Evolutionary conservation across 495 filamentous ascomycete species (phyloP).

Genomic region (Halenospora varia): DNA sequence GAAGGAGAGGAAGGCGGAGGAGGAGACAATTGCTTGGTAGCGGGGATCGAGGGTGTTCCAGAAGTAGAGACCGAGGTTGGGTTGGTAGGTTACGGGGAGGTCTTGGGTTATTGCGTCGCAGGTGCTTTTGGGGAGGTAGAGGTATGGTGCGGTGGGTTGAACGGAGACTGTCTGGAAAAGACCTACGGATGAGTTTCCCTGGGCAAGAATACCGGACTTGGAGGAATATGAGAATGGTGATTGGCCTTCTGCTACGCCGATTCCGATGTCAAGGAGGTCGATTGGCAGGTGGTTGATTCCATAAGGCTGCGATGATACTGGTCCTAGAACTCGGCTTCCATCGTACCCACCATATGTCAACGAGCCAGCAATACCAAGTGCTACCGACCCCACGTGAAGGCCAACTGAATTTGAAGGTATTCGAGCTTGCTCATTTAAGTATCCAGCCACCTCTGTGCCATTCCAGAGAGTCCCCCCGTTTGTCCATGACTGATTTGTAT

Average conservation of each 20-base stretch:
- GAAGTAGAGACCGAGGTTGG: conserved; percentile 33
- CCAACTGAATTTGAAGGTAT: conserved; percentile 47
- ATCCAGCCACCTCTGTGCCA: conserved; percentile 31
- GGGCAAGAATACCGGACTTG: conserved; percentile 32
- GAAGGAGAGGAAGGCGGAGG: conserved; percentile 41
- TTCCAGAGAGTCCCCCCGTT: conserved; percentile 24
- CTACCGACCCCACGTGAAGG: conserved; percentile 49
- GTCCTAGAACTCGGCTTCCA: conserved; percentile 24
- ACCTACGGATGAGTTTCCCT: conserved; percentile 29
- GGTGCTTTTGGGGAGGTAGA: conserved; percentile 40
- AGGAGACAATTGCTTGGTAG: conserved; percentile 33
- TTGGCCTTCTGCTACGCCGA: conserved; percentile 32
- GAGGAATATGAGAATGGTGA: conserved; percentile 32
- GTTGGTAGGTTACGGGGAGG: conserved; percentile 38
- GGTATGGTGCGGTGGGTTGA: conserved; percentile 35
- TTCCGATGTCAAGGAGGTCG: conserved; percentile 31
- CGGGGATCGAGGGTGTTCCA: conserved; percentile 33
- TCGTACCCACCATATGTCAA: conserved; percentile 50
- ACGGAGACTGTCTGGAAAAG: conserved; percentile 24
- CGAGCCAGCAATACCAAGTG: conserved; percentile 35
- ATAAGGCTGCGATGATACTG: conserved; percentile 18
- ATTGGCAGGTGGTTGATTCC: conserved; percentile 6
- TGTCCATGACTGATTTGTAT: conserved; percentile 30
- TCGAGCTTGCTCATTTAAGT: conserved; percentile 28
- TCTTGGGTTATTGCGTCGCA: conserved; percentile 38